These are phyloP conservation scores for Lolium multiflorum DNA, from an alignment of 176 grass and related monocot genomes.

Conservation along the genomic window DNA sequence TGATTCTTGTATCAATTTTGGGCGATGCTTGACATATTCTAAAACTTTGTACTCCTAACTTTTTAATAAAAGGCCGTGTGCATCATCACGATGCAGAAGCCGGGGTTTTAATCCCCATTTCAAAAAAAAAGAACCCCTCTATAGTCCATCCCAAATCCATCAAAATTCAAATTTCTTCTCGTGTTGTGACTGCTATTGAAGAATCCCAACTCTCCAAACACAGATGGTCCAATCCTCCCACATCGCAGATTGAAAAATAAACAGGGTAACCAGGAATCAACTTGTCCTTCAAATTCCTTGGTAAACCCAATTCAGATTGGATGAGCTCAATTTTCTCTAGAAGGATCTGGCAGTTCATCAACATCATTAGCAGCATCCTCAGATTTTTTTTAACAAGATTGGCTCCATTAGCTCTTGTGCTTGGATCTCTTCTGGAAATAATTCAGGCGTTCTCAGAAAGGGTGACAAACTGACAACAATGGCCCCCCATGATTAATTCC, in stretches of 20 bases:
- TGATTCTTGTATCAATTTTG: too few species aligned
- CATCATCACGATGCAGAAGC: too few species aligned
- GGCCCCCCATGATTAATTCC: conserved; percentile 49
- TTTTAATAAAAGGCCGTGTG: too few species aligned
- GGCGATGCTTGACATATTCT: too few species aligned
- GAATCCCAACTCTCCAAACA: conserved; percentile 88
- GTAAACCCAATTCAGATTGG: conserved; percentile 67
- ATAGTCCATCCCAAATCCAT: conserved; percentile 31
- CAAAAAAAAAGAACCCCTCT: too few species aligned
- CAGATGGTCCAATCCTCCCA: conserved; percentile 59
- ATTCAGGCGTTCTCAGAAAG: conserved; percentile 77
- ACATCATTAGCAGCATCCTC: conserved; percentile 88
- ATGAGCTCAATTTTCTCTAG: conserved; percentile 88
- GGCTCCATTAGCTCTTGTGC: conserved; percentile 71
- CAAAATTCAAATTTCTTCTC: conserved; percentile 75
- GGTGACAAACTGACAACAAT: conserved; percentile 49
- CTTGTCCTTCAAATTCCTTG: conserved; percentile 61
- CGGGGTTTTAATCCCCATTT: too few species aligned
- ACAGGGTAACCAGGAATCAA: conserved; percentile 77
- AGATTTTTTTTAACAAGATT: conserved; percentile 72
- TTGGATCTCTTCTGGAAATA: conserved; percentile 63
- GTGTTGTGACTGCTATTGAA: conserved; percentile 67
- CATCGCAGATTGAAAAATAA: conserved; percentile 63
- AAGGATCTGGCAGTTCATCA: conserved; percentile 80
- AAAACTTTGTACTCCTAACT: too few species aligned